These are phyloP conservation scores for Fomitopsis pulvina DNA, from an alignment of 768 basidiomycete species.

Conservation along the genomic window DNA sequence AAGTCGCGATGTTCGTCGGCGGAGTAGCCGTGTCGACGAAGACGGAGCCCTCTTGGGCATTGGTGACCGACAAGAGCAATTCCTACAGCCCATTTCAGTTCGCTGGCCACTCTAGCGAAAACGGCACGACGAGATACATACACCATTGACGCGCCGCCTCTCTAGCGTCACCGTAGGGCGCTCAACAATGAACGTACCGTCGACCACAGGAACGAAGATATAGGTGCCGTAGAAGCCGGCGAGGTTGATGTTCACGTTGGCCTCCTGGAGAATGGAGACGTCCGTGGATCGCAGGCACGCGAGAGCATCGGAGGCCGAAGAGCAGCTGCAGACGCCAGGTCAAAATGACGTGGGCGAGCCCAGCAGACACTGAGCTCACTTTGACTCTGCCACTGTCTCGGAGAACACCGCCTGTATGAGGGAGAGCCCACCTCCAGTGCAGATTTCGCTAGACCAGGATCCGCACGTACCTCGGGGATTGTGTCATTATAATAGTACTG, in stretches of 20 bases:
- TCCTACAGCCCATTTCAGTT: constrained; percentile 18
- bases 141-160: constrained; percentile 36
- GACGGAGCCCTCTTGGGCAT: constrained; percentile 26
- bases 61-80: constrained; percentile 31
- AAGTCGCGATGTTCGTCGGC: constrained; percentile 24
- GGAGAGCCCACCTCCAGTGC: no score
- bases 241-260: constrained; percentile 26
- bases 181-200: constrained; percentile 38
- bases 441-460: no score
- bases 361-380: no score
- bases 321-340: constrained; percentile 30
- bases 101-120: background rate
- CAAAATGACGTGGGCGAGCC: no score
- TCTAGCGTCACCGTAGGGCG: constrained; percentile 33
- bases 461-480: constrained; percentile 30
- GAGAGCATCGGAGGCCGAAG: constrained; percentile 26
- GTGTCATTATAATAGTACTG: constrained; percentile 38
- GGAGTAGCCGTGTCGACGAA: no score
- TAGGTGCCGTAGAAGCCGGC: constrained; percentile 34
- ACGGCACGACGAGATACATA: constrained; percentile 21
- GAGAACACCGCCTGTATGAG: no score
- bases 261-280: constrained; percentile 23
- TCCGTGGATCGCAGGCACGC: constrained; percentile 34
- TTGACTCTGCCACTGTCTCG: background rate
- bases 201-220: constrained; percentile 39